Evolutionary conservation across 768 basidiomycete genomes (phyloP), one percentile per base, ranked within the genome.

Genomic region (Cystobasidiopsis lactophilus): DNA sequence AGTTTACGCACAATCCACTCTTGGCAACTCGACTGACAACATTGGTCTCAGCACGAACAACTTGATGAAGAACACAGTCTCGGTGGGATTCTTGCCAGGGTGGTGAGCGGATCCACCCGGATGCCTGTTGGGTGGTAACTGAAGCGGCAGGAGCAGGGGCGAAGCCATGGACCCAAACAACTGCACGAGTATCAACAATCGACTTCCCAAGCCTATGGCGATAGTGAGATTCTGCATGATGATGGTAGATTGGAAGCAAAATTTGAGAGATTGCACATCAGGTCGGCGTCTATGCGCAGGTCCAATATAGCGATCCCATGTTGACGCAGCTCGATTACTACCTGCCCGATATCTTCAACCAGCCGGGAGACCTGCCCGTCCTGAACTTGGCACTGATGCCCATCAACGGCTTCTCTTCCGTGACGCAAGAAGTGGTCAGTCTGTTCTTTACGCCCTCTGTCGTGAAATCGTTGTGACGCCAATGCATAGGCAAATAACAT

Each of bases 361-460:
- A 54, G 30, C 53, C 53, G 39, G 53, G 53, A 5, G 53, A 54
- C 47, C 31, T n/a, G 26, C 46, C 53, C 23, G 53, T 54, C 2
- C 47, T 54, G 33, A 29, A 37, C 24, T 23, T 54, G n/a, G 53
- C 53, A 3, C 38, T 54, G 23, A 54, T 54, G 53, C 53, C 53
- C 7, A 7, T 37, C 3, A 35, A 49, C 21, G 53, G 53, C n/a
- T 45, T 54, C 30, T 46, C 29, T 16, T 31, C 33, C 19, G 38
- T 54, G n/a, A 54, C 53, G 3, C 46, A 49, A 33, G 53, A 48
- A 14, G 48, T 50, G 3, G 33, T 35, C 9, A 7, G 33, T 35
- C 33, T 16, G 9, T 35, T 35, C 33, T n/a, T n/a, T n/a, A n/a
- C n/a, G n/a, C n/a, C n/a, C n/a, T n/a, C n/a, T n/a, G n/a, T n/a